Percentiles rank a stretch among this genome's conserved stretches.
Conservation (phyloP, 73 alveolate genomes). For the Stentor roeselii region DNA sequence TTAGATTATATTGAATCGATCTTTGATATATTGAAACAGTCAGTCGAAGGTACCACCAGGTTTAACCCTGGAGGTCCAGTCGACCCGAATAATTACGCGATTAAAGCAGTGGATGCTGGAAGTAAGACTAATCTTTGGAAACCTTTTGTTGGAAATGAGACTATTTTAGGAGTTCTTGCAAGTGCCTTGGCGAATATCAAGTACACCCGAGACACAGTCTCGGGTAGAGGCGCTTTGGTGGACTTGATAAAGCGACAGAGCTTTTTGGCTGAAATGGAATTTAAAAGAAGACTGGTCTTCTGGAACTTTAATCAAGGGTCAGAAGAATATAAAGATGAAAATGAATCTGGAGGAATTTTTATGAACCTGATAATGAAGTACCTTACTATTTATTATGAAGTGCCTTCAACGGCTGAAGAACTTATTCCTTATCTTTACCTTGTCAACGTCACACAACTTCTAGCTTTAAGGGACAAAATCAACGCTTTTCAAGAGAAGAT, state of each 20-base stretch:
- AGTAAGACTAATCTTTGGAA: background rate
- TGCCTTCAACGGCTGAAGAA: conserved; percentile 11
- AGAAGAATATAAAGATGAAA: conserved; percentile 25
- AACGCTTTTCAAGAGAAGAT: background rate
- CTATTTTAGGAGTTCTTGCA: background rate
- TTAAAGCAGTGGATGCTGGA: conserved; percentile 23
- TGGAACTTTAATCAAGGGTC: conserved; percentile 20
- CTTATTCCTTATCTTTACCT: background rate
- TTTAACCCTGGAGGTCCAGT: conserved; percentile 7
- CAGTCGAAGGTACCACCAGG: conserved; percentile 10
- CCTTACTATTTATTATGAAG: conserved; percentile 5
- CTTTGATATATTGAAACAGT: background rate
- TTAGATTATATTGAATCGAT: conserved; percentile 15
- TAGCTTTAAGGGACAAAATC: conserved; percentile 9
- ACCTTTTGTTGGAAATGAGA: conserved; percentile 3
- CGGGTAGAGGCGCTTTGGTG: background rate
- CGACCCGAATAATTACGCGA: background rate
- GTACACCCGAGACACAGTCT: background rate
- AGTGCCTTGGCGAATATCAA: conserved; percentile 3
- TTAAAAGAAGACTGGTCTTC: conserved; percentile 16
- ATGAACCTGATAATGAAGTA: background rate
- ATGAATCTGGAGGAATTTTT: conserved; percentile 13
- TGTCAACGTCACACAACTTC: conserved; percentile 1
- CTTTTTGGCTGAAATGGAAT: conserved; percentile 1
- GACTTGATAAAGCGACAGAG: conserved; percentile 18